Conservation (phyloP, 73 alveolate genomes). For the Paramecium primaurelia region DNA sequence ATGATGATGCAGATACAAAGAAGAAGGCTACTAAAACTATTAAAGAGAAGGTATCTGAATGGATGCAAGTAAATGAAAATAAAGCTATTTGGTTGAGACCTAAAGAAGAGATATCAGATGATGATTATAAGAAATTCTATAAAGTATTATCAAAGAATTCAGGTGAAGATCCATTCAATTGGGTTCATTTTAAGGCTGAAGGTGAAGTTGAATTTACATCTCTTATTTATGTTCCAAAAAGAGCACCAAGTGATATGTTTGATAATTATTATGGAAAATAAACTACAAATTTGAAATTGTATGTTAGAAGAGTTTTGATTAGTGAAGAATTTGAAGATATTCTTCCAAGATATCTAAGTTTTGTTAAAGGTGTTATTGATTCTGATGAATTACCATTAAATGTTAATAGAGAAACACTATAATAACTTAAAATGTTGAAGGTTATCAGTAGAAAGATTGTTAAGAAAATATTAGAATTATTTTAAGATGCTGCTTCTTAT, state of each 20-base stretch:
- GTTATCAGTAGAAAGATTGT: constrained; percentile 94
- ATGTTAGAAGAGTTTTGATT: constrained; percentile 98
- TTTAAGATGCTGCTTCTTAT: constrained; percentile 86
- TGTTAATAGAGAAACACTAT: constrained; percentile 98
- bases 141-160: constrained; percentile 73
- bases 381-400: constrained; percentile 98
- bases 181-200: constrained; percentile 97
- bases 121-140: neutral
- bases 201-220: constrained; percentile 98
- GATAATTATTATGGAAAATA: constrained; percentile 96
- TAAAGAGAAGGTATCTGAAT: constrained; percentile 95
- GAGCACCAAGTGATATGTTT: constrained; percentile 94
- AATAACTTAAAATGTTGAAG: constrained; percentile 94
- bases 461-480: constrained; percentile 88
- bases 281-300: constrained; percentile 90
- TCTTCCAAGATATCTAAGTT: constrained; percentile 97
- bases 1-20: constrained; percentile 67
- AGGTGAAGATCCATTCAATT: constrained; percentile 92
- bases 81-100: constrained; percentile 99
- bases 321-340: constrained; percentile 98
- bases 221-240: constrained; percentile 89
- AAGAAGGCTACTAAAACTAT: constrained; percentile 52
- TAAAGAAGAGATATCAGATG: constrained; percentile 82
- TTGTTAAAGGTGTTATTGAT: constrained; percentile 98
- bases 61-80: constrained; percentile 96